Evolutionary conservation across 352 stramenopile species (phyloP).

Genomic region (Phytophthora ohioensis): DNA sequence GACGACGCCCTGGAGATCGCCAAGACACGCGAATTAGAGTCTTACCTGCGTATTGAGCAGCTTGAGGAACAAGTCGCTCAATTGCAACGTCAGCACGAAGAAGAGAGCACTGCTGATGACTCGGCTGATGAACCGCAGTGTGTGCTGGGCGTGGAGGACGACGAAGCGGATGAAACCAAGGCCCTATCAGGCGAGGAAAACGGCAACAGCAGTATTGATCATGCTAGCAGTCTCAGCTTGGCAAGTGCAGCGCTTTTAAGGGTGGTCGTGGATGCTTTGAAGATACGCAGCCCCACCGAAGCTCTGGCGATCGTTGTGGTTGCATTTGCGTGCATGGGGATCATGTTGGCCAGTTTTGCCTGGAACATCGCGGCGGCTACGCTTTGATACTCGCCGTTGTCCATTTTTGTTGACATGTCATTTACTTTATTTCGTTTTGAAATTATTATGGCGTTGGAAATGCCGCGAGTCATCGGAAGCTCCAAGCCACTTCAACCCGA

Average conservation of each 20-base stretch:
- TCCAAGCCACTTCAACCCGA: conserved; percentile 14
- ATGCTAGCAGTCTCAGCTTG: conserved; percentile 29
- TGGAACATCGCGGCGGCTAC: conserved; percentile 42
- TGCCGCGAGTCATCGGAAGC: conserved; percentile 40
- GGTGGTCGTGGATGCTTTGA: conserved; percentile 38
- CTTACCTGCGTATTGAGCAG: conserved; percentile 46
- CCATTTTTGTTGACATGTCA: conserved; percentile 20
- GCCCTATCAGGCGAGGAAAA: conserved; percentile 22
- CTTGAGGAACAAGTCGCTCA: conserved; percentile 38
- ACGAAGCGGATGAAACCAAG: conserved; percentile 36
- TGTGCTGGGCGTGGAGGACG: conserved; percentile 32
- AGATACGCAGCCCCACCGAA: conserved; percentile 36
- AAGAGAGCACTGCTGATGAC: conserved; percentile 8
- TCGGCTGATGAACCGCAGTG: conserved; percentile 14
- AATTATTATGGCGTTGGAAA: conserved; percentile 33
- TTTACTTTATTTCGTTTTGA: conserved; percentile 34
- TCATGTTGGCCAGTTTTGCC: conserved; percentile 41
- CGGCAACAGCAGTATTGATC: conserved; percentile 11
- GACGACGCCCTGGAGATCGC: conserved; percentile 45
- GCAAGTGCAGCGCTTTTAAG: conserved; percentile 39
- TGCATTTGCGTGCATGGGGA: conserved; percentile 26
- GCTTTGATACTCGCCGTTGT: conserved; percentile 17
- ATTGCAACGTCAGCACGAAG: conserved; percentile 22
- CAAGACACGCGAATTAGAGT: conserved; percentile 36
- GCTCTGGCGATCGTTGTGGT: conserved; percentile 37